Evolutionary conservation across 257 asterid genomes (phyloP).

Genomic region (Solanum lignicaule): DNA sequence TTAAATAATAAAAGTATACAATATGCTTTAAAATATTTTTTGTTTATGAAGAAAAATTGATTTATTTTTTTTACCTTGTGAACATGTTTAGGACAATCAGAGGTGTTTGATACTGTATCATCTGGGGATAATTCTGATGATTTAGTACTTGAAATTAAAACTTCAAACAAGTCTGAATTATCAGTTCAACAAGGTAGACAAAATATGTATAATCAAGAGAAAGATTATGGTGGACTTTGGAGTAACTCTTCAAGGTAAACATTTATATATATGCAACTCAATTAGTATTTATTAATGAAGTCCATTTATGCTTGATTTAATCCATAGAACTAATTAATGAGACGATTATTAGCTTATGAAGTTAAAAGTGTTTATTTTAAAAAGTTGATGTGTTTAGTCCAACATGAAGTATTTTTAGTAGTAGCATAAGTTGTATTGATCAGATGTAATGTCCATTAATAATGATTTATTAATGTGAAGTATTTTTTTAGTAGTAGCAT

Average conservation of each 20-base stretch:
- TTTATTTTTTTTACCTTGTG: neutral
- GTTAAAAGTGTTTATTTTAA: neutral
- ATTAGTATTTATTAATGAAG: neutral
- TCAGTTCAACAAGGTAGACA: constrained; percentile 30
- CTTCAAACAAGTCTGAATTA: constrained; percentile 34
- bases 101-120: constrained; percentile 55
- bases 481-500: neutral
- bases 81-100: constrained; percentile 40
- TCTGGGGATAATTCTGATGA: constrained; percentile 81
- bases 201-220: constrained; percentile 24
- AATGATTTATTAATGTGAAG: neutral
- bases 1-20: neutral
- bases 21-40: neutral
- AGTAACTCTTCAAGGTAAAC: constrained; percentile 69
- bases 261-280: neutral
- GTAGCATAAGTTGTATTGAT: neutral
- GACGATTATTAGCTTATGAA: neutral
- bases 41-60: neutral
- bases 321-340: neutral
- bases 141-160: constrained; percentile 52
- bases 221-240: constrained; percentile 43
- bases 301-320: neutral
- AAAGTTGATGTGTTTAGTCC: neutral
- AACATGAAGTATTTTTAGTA: neutral
- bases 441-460: neutral